phyloP scores from a whole-genome alignment of 108 stramenopile species.

The Pseudonitzschia pungens region DNA sequence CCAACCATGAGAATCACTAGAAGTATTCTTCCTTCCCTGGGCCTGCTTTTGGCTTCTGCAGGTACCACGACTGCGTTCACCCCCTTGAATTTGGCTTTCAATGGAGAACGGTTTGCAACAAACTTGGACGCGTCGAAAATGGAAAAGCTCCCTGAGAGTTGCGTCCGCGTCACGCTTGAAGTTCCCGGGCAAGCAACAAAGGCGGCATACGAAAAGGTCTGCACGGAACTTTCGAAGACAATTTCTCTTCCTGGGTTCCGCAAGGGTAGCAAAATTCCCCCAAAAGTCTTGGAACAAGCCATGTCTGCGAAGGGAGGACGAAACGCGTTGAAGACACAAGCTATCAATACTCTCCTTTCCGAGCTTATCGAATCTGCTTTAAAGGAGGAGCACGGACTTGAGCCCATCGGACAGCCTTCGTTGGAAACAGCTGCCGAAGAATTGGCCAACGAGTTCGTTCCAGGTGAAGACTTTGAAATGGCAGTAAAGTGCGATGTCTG shows the following conservation, averaged over 20 bases:
- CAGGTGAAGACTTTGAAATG: conserved; percentile 64
- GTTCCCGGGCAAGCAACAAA: conserved; percentile 69
- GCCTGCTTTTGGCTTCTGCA: conserved; percentile 20
- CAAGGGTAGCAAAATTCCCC: conserved; percentile 84
- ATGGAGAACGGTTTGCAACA: background rate
- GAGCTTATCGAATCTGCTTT: conserved; percentile 70
- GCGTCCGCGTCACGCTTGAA: conserved; percentile 68
- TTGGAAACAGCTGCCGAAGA: conserved; percentile 57
- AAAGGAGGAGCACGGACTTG: conserved; percentile 76
- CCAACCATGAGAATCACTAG: conserved; percentile 1
- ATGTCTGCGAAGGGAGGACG: conserved; percentile 69
- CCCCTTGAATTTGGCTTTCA: conserved; percentile 21
- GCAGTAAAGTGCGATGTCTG: conserved; percentile 82
- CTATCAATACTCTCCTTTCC: conserved; percentile 58
- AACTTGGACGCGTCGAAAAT: conserved; percentile 48
- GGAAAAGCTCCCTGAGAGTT: conserved; percentile 64
- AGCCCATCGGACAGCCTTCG: conserved; percentile 81
- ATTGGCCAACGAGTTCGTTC: conserved; percentile 50
- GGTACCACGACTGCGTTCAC: conserved; percentile 24
- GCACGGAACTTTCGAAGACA: conserved; percentile 64
- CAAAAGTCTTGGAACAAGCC: conserved; percentile 73
- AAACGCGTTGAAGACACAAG: conserved; percentile 61
- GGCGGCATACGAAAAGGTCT: conserved; percentile 80
- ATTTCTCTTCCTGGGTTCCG: conserved; percentile 85
- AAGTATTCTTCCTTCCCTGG: background rate